Conservation (phyloP, 2,329 filamentous ascomycete species). For the Arachnomyces sp. region DNA sequence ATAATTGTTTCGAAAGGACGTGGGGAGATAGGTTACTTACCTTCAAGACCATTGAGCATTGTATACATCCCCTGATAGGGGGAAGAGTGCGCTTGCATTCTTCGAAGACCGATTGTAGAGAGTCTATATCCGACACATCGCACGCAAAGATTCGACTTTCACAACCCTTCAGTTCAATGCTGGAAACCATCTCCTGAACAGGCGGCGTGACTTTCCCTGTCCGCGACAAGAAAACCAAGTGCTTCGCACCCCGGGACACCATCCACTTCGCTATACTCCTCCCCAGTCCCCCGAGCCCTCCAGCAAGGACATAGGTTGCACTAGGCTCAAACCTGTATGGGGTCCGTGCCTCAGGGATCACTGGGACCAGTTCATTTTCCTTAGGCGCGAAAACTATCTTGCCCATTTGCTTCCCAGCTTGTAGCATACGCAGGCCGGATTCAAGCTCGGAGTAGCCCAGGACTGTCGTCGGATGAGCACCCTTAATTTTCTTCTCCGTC, state of each 20-base stretch:
- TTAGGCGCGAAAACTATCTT: constrained; percentile 14
- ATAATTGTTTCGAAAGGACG: neutral
- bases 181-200: constrained; percentile 12
- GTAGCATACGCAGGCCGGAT: constrained; percentile 14
- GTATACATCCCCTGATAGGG: constrained; percentile 26
- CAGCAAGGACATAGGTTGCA: constrained; percentile 17
- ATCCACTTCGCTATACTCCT: constrained; percentile 17
- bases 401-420: constrained; percentile 15
- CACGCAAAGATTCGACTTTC: constrained; percentile 14
- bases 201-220: constrained; percentile 13
- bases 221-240: constrained; percentile 25
- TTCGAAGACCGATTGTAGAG: constrained; percentile 10
- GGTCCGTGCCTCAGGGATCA: constrained; percentile 10
- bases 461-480: constrained; percentile 11
- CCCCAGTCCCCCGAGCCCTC: constrained; percentile 18
- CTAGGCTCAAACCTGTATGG: constrained; percentile 8
- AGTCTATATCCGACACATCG: constrained; percentile 16
- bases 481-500: constrained; percentile 12
- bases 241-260: constrained; percentile 17
- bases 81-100: constrained; percentile 14
- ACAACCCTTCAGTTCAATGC: constrained; percentile 12
- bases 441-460: constrained; percentile 13
- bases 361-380: constrained; percentile 10
- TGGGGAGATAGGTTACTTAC: constrained; percentile 4
- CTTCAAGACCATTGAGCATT: constrained; percentile 23